Conservation (phyloP, 495 filamentous ascomycete genomes). For the Aspergillus cavernicola region DNA sequence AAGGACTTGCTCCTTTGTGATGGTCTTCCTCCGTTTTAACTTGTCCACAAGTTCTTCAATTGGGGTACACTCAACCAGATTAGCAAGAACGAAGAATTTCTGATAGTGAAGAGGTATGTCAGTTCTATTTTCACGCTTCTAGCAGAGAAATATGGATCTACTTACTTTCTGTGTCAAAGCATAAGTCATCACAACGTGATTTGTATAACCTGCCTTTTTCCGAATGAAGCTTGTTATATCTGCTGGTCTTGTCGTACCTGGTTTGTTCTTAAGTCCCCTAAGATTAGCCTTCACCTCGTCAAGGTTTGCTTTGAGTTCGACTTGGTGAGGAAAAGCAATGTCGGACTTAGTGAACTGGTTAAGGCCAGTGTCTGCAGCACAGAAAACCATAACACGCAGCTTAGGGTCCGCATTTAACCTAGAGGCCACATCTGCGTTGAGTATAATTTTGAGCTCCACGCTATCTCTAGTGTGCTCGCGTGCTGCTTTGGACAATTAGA, state of each 20-base stretch:
- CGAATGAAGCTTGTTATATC: slow-evolving; percentile 81
- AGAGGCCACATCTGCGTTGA: slow-evolving; percentile 44
- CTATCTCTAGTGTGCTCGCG: slow-evolving; percentile 52
- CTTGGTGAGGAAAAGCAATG: slow-evolving; percentile 84
- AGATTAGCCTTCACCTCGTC: slow-evolving; percentile 85
- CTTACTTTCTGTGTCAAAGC: slow-evolving; percentile 82
- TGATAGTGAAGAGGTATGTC: slow-evolving; percentile 27
- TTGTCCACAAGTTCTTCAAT: slow-evolving; percentile 67
- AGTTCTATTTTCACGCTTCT: neutral
- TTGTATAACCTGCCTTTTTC: slow-evolving; percentile 63
- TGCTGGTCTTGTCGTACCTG: slow-evolving; percentile 86
- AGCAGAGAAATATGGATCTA: neutral
- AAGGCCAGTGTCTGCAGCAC: slow-evolving; percentile 57
- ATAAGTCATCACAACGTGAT: slow-evolving; percentile 82
- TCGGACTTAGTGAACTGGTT: slow-evolving; percentile 59
- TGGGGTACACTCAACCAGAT: slow-evolving; percentile 68
- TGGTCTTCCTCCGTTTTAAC: slow-evolving; percentile 63
- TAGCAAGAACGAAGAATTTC: slow-evolving; percentile 73
- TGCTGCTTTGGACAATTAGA: slow-evolving; percentile 34
- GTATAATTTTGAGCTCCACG: slow-evolving; percentile 50
- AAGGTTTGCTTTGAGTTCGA: slow-evolving; percentile 85
- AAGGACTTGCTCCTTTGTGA: slow-evolving; percentile 76
- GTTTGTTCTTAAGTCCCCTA: slow-evolving; percentile 90
- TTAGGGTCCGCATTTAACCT: slow-evolving; percentile 50
- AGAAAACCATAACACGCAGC: slow-evolving; percentile 75